These are phyloP conservation scores for Acanthamoeba pearcei DNA, from an alignment of 208 protist genomes.

Conservation along the genomic window DNA sequence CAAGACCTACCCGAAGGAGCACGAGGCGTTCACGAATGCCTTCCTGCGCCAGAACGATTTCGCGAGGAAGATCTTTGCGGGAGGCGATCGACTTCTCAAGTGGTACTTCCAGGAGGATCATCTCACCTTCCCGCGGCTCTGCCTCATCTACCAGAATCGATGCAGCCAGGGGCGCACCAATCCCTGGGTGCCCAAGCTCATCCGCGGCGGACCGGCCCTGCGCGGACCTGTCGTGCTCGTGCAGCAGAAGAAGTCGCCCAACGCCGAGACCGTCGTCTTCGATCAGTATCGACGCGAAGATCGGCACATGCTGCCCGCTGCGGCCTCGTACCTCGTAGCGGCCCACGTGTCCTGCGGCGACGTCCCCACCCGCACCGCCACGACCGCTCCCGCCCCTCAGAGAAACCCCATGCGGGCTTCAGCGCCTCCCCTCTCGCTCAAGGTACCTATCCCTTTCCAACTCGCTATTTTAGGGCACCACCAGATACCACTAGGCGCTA, in stretches of 20 bases:
- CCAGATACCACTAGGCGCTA: no score
- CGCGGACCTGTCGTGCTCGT: slow-evolving; percentile 51
- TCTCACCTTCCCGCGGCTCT: slow-evolving; percentile 65
- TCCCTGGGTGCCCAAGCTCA: slow-evolving; percentile 69
- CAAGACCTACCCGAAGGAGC: slow-evolving; percentile 72
- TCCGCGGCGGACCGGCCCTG: slow-evolving; percentile 5
- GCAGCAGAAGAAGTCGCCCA: slow-evolving; percentile 70
- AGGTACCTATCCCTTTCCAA: background rate
- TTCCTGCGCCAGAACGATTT: slow-evolving; percentile 65
- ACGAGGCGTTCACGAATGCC: slow-evolving; percentile 40
- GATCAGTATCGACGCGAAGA: slow-evolving; percentile 27
- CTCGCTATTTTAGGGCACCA: background rate
- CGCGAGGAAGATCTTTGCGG: slow-evolving; percentile 30
- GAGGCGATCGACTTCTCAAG: slow-evolving; percentile 50
- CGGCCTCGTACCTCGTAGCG: slow-evolving; percentile 23
- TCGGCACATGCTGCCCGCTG: slow-evolving; percentile 39
- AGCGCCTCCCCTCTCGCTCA: slow-evolving; percentile 17
- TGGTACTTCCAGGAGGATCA: slow-evolving; percentile 71
- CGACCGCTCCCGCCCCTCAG: background rate
- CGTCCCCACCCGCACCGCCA: background rate
- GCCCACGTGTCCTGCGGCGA: background rate
- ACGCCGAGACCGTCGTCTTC: slow-evolving; percentile 70
- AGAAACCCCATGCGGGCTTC: slow-evolving; percentile 1
- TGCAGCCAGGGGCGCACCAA: slow-evolving; percentile 39
- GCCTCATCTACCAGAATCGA: slow-evolving; percentile 73